A percentile compares a stretch with the other conserved stretches of the same genome.
Evolutionary conservation across 2,329 filamentous ascomycete species (phyloP).

Genomic region (Claviceps digitariae): DNA sequence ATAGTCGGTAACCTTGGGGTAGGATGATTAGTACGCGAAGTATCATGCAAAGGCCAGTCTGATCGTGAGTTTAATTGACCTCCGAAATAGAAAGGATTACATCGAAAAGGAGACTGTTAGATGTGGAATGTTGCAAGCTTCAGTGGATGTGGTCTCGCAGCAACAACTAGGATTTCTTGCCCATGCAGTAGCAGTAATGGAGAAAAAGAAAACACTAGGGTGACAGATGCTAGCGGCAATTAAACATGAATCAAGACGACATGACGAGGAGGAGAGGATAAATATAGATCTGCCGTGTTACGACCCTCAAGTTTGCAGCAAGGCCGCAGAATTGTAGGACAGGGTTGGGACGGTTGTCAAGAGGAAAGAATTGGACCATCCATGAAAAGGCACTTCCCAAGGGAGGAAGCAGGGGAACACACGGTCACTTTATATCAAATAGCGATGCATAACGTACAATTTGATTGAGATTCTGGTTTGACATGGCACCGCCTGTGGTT

Average conservation of each 20-base stretch:
- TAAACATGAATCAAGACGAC: neutral
- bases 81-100: neutral
- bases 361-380: too few species aligned
- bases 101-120: neutral
- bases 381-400: neutral
- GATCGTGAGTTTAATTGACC: neutral
- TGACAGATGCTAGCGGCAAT: neutral
- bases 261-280: neutral
- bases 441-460: slow-evolving; percentile 59
- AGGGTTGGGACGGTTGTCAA: neutral
- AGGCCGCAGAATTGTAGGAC: neutral
- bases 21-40: slow-evolving; percentile 6
- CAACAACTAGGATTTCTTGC: neutral
- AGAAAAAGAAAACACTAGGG: too few species aligned
- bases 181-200: too few species aligned
- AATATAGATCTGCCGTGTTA: neutral
- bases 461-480: slow-evolving; percentile 84
- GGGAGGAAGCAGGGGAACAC: slow-evolving; percentile 9
- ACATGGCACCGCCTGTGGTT: slow-evolving; percentile 33
- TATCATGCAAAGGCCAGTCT: neutral
- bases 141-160: neutral
- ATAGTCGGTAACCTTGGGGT: slow-evolving; percentile 67
- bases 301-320: too few species aligned
- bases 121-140: neutral
- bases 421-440: neutral